Base-by-base conservation (phyloP, 768 basidiomycete species). In the Phaeotremella fagi region DNA sequence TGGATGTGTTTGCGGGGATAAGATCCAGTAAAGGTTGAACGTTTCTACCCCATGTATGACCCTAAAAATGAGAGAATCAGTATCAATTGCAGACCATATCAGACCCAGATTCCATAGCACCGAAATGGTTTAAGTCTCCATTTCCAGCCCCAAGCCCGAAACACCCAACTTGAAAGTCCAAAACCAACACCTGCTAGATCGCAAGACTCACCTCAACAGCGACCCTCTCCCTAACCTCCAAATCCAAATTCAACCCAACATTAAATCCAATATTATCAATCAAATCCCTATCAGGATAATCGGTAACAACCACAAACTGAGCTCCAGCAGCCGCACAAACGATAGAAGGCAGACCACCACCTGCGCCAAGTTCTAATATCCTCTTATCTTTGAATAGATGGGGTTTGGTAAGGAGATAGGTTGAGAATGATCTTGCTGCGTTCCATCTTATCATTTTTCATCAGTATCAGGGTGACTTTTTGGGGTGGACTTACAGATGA, bases 341-440 rank as follows among this genome's bases (percentile, higher is more conserved):
- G 5, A 99, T 78, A 3, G 87, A 83, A 0, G 95, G 95, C 4
- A 98, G 77, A 2, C 85, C 94, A 1, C 89, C 92, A 0, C 91
- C 95, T 0, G 95, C 95, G 0, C 95, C 95, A 0, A 98, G 81
- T 71, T 99, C 95, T 1, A 97, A 78, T 0, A 97, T 83, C 23
- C 64, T 72, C 29, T 74, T 77, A 4, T 75, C 74, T 0, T 60
- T 61, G 41, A 71, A 54, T 16, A 74, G 61, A 3, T 50, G 23
- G 3, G 70, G 66, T 46, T 75, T 60, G 7, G 64, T 45, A 14
- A 74, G 49, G 4, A 74, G 55, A 27, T 56, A 70, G 7, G 52
- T 64, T 14, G 68, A 59, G 15, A 70, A 48, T 0, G 55, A 48
- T 22, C 61, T 55, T 15, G 68, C 55, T 11, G 68, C 65, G 37